phyloP scores from a whole-genome alignment of 2,329 filamentous ascomycete genomes.

The Phoma sp. region DNA sequence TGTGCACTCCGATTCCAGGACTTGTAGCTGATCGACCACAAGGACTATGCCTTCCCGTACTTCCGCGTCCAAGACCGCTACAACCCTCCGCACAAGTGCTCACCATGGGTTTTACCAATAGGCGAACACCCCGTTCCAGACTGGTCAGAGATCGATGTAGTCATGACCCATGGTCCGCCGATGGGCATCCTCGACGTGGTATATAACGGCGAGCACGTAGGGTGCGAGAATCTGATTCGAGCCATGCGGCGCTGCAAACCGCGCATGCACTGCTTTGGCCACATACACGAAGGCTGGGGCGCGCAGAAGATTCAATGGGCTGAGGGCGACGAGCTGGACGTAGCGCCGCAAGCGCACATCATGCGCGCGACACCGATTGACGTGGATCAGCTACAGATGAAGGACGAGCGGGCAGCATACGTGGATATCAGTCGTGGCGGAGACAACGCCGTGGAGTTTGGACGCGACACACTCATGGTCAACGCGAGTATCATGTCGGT shows the following conservation, averaged over 20 bases:
- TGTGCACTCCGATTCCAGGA: constrained; percentile 19
- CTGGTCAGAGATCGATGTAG: constrained; percentile 58
- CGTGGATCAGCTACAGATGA: constrained; percentile 26
- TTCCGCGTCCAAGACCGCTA: constrained; percentile 58
- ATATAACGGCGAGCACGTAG: constrained; percentile 49
- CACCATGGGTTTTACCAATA: constrained; percentile 35
- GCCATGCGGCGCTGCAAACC: constrained; percentile 60
- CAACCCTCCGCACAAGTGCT: constrained; percentile 49
- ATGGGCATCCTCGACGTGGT: constrained; percentile 57
- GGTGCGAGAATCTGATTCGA: constrained; percentile 61
- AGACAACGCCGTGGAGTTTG: constrained; percentile 47
- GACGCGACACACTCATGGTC: constrained; percentile 62
- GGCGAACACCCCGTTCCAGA: constrained; percentile 52
- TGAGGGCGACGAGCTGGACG: constrained; percentile 26
- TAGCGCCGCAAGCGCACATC: constrained; percentile 28
- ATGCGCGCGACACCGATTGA: constrained; percentile 19
- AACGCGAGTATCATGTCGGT: constrained; percentile 65
- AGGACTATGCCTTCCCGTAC: constrained; percentile 63
- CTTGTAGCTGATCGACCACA: not conserved
- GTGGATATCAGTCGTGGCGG: constrained; percentile 42
- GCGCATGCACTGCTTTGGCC: constrained; percentile 66
- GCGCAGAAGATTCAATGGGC: constrained; percentile 50
- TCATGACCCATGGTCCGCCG: constrained; percentile 69
- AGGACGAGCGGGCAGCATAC: constrained; percentile 31
- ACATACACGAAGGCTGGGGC: constrained; percentile 63